Evolutionary conservation across 306 rosid genomes (phyloP).

Genomic region (Fagus crenata): DNA sequence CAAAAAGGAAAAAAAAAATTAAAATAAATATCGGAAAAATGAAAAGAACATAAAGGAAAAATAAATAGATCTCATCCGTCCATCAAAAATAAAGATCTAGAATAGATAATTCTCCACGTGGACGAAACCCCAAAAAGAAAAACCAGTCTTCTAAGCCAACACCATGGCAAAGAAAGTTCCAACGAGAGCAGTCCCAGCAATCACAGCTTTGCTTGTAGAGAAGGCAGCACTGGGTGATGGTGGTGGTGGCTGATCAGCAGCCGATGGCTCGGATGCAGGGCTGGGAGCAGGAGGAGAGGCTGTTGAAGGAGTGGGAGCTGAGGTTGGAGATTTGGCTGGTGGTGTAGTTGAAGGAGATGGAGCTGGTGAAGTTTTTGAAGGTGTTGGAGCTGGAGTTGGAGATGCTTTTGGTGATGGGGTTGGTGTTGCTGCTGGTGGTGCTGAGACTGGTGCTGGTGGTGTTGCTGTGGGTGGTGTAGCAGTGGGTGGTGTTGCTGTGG

Average conservation of each 20-base stretch:
- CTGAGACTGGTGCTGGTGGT: slow-evolving; percentile 27
- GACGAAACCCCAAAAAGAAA: slow-evolving; percentile 12
- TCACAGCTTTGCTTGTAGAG: slow-evolving; percentile 42
- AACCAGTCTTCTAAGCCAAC: slow-evolving; percentile 48
- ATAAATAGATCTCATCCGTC: slow-evolving; percentile 61
- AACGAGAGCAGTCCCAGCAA: slow-evolving; percentile 61
- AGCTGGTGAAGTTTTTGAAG: slow-evolving; percentile 22
- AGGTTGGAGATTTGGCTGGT: not conserved
- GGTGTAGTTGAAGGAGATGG: slow-evolving; percentile 34
- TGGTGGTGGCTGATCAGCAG: not conserved
- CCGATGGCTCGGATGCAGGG: slow-evolving; percentile 18
- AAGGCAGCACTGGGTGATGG: slow-evolving; percentile 33
- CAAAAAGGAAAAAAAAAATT: not conserved
- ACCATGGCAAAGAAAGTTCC: slow-evolving; percentile 58
- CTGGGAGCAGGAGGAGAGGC: slow-evolving; percentile 27
- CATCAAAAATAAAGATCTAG: slow-evolving; percentile 38
- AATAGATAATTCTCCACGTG: slow-evolving; percentile 37
- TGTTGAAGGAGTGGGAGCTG: slow-evolving; percentile 4
- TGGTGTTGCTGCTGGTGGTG: slow-evolving; percentile 31
- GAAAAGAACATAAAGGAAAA: slow-evolving; percentile 22
- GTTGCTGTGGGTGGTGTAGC: slow-evolving; percentile 30
- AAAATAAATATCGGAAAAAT: not conserved
- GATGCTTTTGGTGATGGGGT: slow-evolving; percentile 28
- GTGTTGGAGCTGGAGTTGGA: slow-evolving; percentile 32
- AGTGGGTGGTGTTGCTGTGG: slow-evolving; percentile 37